Evolutionary conservation across 140 eudicot genomes (phyloP).

Genomic region (Oenanthe javanica): DNA sequence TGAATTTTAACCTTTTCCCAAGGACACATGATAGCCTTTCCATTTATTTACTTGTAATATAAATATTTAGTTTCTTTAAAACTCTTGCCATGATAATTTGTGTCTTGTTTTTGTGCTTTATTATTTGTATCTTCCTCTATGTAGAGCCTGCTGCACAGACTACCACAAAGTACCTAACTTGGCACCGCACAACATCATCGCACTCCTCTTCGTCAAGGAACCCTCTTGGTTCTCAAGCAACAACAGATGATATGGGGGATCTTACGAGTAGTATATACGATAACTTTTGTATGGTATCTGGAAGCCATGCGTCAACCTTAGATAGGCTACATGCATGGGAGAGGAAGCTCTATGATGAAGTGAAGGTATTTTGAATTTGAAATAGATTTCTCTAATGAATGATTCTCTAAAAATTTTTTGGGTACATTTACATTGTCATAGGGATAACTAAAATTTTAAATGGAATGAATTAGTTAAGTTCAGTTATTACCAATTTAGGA

Average conservation of each 20-base stretch:
- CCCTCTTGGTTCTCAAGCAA: slow-evolving; percentile 38
- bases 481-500: neutral
- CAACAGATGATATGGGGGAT: slow-evolving; percentile 53
- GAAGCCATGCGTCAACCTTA: slow-evolving; percentile 96
- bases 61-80: neutral
- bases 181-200: slow-evolving; percentile 91
- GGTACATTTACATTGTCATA: neutral
- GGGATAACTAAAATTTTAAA: neutral
- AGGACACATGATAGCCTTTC: neutral
- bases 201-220: slow-evolving; percentile 86
- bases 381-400: neutral
- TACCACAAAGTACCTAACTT: slow-evolving; percentile 72
- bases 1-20: neutral
- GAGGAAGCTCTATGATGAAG: slow-evolving; percentile 93
- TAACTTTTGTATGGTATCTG: slow-evolving; percentile 73
- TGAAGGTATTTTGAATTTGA: slow-evolving; percentile 47
- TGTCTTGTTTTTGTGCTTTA: neutral
- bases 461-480: neutral
- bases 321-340: slow-evolving; percentile 96
- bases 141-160: slow-evolving; percentile 74
- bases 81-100: neutral
- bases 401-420: neutral
- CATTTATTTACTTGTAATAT: neutral
- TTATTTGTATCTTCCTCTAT: slow-evolving; percentile 6
- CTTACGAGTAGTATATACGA: slow-evolving; percentile 48